Evolutionary conservation across 1,284 basidiomycete genomes (phyloP), one percentile per base, ranked within the genome.

Genomic region (Trichosporon sp.): DNA sequence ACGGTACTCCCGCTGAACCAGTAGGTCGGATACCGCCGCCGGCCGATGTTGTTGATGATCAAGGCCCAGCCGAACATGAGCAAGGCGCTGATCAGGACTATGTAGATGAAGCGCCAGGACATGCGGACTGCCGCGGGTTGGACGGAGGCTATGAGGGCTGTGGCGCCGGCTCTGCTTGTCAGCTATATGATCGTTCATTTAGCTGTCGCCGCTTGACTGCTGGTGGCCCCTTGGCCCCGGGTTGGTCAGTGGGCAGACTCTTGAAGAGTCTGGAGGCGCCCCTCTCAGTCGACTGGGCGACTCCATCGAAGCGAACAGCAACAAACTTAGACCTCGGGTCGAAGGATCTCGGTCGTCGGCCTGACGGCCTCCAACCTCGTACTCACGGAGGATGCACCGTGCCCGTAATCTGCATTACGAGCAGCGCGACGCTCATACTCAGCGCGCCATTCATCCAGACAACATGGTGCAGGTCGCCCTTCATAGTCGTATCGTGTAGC

Each of bases 61-160:
- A 87, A 73, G 0, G 85, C 86, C 58, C 85, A 84, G 0, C 67
- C 80, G 14, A 86, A 79, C 56, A 84, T 82, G 56, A 88, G 76
- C 6, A 82, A 71, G 6, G 84, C 83, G 0, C 84, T 83, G 19
- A 86, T 82, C 19, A 88, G 78, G 16, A 88, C 74, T 40, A 86
- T 81, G 19, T 85, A 85, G n/a, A 88, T 75, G 66, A 85, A 85
- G 57, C 85, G 84, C 87, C 87, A 88, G 16, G 84, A 84, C 58
- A 88, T 75, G 10, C 73, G 69, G 13, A 84, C 75, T 21, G 85
- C 77, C 2, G 83, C 78, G 2, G 80, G 71, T 66, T 83, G 83
- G 14, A 84, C 77, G 2, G 84, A 82, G n/a, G 86, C 84, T 2
- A 83, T 74, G 63, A 82, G 75, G 13, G 83, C 81, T 2, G 80